Conservation (phyloP, 495 filamentous ascomycete genomes). For the Hyaloscypha bicolor region DNA sequence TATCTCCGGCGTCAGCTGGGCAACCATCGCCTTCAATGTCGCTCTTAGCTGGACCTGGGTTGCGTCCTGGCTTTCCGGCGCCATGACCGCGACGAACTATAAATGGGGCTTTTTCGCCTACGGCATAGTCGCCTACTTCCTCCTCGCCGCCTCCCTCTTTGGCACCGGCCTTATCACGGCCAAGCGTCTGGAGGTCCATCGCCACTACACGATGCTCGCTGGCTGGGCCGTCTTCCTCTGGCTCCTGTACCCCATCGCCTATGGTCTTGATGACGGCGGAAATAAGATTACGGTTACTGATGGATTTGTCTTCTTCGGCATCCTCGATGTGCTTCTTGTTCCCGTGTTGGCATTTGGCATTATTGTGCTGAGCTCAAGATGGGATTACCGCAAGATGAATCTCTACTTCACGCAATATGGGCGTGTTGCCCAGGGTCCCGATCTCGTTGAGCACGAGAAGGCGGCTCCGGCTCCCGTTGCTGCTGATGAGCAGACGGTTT, state of each 20-base stretch:
- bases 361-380: slow-evolving; percentile 42
- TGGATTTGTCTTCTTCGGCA: slow-evolving; percentile 70
- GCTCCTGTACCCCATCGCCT: slow-evolving; percentile 71
- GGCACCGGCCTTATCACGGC: slow-evolving; percentile 57
- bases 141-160: slow-evolving; percentile 58
- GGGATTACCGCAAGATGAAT: slow-evolving; percentile 51
- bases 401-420: slow-evolving; percentile 57
- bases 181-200: slow-evolving; percentile 49
- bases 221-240: slow-evolving; percentile 55
- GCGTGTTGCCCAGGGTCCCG: slow-evolving; percentile 44
- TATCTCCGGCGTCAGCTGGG: slow-evolving; percentile 62
- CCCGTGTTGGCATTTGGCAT: slow-evolving; percentile 53
- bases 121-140: slow-evolving; percentile 58
- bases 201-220: slow-evolving; percentile 55
- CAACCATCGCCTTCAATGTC: slow-evolving; percentile 62
- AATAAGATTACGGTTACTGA: slow-evolving; percentile 66
- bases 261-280: slow-evolving; percentile 68
- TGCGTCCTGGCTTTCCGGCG: slow-evolving; percentile 60
- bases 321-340: slow-evolving; percentile 66
- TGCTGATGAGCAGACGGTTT: background rate
- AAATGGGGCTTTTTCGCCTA: slow-evolving; percentile 74
- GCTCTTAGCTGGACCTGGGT: slow-evolving; percentile 63
- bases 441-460: slow-evolving; percentile 42
- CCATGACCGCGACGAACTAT: slow-evolving; percentile 57
- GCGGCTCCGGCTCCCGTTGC: slow-evolving; percentile 3